Conservation (phyloP, 148 eudicot species). For the Dysphania ambrosioides region DNA sequence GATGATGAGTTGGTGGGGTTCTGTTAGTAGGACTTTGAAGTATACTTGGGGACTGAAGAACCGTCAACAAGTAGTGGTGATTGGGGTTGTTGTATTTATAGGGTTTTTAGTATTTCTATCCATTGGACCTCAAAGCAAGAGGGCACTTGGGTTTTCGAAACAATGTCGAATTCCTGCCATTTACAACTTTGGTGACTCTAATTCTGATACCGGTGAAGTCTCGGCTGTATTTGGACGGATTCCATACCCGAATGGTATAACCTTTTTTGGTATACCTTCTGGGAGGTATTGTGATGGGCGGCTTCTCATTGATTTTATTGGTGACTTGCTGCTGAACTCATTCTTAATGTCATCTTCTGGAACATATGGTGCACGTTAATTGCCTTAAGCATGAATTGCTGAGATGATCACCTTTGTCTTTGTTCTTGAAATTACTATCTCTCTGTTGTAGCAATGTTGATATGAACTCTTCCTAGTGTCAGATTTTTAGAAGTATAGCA, state of each 20-base stretch:
- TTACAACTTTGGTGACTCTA: constrained; percentile 87
- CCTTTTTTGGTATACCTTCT: constrained; percentile 53
- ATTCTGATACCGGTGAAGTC: constrained; percentile 72
- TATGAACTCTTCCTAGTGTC: neutral
- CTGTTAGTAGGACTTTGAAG: constrained; percentile 18
- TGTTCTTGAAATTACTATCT: neutral
- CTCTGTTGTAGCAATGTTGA: neutral
- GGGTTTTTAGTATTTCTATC: constrained; percentile 24
- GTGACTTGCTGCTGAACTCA: constrained; percentile 26
- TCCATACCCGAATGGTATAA: constrained; percentile 49
- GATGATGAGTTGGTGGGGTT: constrained; percentile 26
- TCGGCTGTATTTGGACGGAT: constrained; percentile 70
- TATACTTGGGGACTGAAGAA: constrained; percentile 25
- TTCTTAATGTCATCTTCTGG: neutral
- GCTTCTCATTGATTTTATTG: constrained; percentile 61
- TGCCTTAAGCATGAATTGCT: neutral
- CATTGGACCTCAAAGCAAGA: constrained; percentile 20
- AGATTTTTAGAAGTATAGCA: neutral
- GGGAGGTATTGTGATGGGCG: constrained; percentile 72
- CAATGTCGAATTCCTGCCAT: constrained; percentile 64
- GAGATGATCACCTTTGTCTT: neutral
- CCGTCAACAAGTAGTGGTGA: constrained; percentile 21
- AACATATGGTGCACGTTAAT: neutral
- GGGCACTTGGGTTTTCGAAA: constrained; percentile 7
- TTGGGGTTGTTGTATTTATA: constrained; percentile 28